phyloP scores from a whole-genome alignment of 1,139 yeast species.

The Debaryomyces fabryi region DNA sequence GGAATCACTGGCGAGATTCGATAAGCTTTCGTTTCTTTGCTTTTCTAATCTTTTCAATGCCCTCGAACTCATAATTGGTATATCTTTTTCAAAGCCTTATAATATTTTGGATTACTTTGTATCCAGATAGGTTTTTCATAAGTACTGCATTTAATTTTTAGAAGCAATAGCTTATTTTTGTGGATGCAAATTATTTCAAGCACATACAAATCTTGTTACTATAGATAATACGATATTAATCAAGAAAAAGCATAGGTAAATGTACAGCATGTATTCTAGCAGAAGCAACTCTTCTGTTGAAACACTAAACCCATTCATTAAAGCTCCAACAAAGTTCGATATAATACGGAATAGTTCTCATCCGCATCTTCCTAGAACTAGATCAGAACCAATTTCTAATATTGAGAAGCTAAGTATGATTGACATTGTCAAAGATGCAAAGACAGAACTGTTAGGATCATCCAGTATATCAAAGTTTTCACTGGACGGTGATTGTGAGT shows the following conservation, averaged over 20 bases:
- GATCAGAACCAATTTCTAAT: background rate
- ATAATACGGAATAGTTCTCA: background rate
- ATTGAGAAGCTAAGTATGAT: background rate
- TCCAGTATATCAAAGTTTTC: background rate
- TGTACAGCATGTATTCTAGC: background rate
- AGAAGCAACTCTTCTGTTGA: background rate
- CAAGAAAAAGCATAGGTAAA: background rate
- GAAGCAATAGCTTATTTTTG: constrained; percentile 5
- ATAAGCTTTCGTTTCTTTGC: constrained; percentile 35
- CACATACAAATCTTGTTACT: background rate
- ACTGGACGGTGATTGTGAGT: background rate
- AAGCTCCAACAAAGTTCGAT: background rate
- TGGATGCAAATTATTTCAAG: constrained; percentile 12
- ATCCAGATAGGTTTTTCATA: background rate
- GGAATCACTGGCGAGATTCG: background rate
- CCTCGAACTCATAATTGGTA: constrained; percentile 63
- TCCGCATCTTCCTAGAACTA: background rate
- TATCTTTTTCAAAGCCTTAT: background rate
- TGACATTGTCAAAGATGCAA: background rate
- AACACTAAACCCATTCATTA: background rate
- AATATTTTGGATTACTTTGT: background rate
- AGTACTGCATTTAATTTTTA: background rate
- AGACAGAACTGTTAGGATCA: background rate
- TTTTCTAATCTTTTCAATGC: constrained; percentile 57
- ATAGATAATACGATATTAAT: background rate